A percentile compares a stretch with the other conserved stretches of the same genome.
Evolutionary conservation across 345 rosid genomes (phyloP).

Genomic region (Hibiscus syriacus): DNA sequence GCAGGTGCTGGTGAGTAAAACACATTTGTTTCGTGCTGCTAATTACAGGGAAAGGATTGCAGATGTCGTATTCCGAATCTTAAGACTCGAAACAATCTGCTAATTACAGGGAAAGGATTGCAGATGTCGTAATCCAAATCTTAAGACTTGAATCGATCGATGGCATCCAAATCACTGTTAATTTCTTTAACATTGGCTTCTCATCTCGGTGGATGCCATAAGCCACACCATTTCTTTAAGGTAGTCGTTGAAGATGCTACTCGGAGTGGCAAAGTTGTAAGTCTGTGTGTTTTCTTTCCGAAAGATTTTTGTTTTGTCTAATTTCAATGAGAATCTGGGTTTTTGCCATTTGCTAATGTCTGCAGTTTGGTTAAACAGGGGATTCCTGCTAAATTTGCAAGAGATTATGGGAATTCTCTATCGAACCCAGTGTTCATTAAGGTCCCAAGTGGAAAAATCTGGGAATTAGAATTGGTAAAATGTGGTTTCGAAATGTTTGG

Average conservation of each 20-base stretch:
- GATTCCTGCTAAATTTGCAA: conserved; percentile 22
- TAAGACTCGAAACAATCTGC: no score
- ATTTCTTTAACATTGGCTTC: no score
- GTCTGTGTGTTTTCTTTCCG: not conserved
- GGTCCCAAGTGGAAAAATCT: conserved; percentile 19
- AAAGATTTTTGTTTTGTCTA: not conserved
- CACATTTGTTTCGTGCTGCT: no score
- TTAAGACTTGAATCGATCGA: no score
- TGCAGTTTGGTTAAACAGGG: conserved; percentile 12
- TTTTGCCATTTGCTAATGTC: not conserved
- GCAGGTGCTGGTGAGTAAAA: no score
- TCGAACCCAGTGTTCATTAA: not conserved
- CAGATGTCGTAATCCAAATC: no score
- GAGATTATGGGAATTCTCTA: conserved; percentile 14
- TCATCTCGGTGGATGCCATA: no score
- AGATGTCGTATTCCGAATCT: no score
- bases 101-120: no score
- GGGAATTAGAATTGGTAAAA: conserved; percentile 21
- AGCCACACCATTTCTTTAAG: conserved; percentile 21
- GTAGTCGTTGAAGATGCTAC: conserved; percentile 10
- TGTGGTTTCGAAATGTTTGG: conserved; percentile 24
- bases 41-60: not conserved
- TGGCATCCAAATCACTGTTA: no score
- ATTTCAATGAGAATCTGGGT: not conserved
- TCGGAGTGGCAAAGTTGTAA: conserved; percentile 11